phyloP scores from a whole-genome alignment of 257 asterid species.

The Salvia rosmarinus region DNA sequence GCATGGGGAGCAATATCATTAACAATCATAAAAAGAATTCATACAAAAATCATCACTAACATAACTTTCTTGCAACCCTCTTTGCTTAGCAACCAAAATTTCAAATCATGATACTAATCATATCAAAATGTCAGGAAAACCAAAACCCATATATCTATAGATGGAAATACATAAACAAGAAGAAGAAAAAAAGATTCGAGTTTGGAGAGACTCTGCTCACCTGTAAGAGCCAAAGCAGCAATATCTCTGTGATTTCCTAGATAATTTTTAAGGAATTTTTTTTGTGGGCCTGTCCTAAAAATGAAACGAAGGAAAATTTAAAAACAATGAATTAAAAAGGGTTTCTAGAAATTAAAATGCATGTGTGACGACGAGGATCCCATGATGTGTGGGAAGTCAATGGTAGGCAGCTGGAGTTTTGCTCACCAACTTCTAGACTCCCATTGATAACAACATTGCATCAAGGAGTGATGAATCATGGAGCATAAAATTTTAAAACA shows the following conservation, averaged over 20 bases:
- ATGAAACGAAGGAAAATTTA: conserved; percentile 19
- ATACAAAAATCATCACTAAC: conserved; percentile 20
- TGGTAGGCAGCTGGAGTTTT: conserved; percentile 74
- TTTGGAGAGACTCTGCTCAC: conserved; percentile 31
- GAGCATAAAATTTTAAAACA: not conserved
- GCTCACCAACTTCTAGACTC: conserved; percentile 60
- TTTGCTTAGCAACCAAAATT: conserved; percentile 12
- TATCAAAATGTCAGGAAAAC: conserved; percentile 19
- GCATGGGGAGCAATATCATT: conserved; percentile 41
- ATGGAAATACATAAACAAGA: not conserved
- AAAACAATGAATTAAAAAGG: not conserved
- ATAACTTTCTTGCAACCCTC: conserved; percentile 25
- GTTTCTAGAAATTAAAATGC: conserved; percentile 24
- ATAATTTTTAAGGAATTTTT: not conserved
- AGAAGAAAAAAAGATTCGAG: not conserved
- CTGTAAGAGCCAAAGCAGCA: conserved; percentile 29
- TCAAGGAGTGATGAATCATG: conserved; percentile 28
- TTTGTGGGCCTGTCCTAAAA: conserved; percentile 33
- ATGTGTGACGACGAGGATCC: conserved; percentile 55
- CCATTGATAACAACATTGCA: conserved; percentile 41
- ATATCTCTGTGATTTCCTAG: conserved; percentile 21
- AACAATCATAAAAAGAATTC: conserved; percentile 30
- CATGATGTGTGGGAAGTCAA: conserved; percentile 70
- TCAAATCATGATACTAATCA: conserved; percentile 24
- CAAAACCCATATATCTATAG: not conserved